A percentile compares a stretch with the other conserved stretches of the same genome.
These are phyloP conservation scores for Amauroascus verrucosus DNA, from an alignment of 2,329 filamentous ascomycete species.

Conservation along the genomic window DNA sequence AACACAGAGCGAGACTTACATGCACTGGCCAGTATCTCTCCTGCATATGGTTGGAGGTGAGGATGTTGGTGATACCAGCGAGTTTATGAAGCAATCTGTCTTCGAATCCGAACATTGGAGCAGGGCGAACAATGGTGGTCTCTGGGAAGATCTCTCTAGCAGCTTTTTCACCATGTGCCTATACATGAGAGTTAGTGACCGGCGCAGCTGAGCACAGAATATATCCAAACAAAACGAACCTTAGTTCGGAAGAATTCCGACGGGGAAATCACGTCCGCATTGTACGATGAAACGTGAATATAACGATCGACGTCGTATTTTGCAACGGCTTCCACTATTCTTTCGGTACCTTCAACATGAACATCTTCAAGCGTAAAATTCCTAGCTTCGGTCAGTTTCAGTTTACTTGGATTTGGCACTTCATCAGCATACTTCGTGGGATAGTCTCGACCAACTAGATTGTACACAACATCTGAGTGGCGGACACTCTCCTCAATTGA, in stretches of 20 bases:
- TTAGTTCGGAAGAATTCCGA: constrained; percentile 91
- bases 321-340: constrained; percentile 85
- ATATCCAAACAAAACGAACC: constrained; percentile 38
- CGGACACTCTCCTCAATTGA: constrained; percentile 95
- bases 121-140: constrained; percentile 89
- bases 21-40: constrained; percentile 88
- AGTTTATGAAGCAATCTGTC: constrained; percentile 82
- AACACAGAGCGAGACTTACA: constrained; percentile 40
- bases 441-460: constrained; percentile 87
- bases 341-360: constrained; percentile 81
- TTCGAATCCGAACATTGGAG: constrained; percentile 90
- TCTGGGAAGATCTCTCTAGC: constrained; percentile 87
- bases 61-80: constrained; percentile 65
- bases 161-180: constrained; percentile 71
- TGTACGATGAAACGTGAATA: constrained; percentile 94
- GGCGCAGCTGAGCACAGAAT: background rate
- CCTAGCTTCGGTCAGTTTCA: constrained; percentile 37
- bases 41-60: constrained; percentile 88
- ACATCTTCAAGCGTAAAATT: constrained; percentile 92
- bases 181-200: constrained; percentile 15
- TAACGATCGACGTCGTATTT: constrained; percentile 98
- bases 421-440: constrained; percentile 66
- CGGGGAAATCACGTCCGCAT: constrained; percentile 65
- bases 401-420: background rate
- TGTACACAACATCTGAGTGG: constrained; percentile 96